These are phyloP conservation scores for Candida jianshihensis DNA, from an alignment of 805 yeast species.

Conservation along the genomic window DNA sequence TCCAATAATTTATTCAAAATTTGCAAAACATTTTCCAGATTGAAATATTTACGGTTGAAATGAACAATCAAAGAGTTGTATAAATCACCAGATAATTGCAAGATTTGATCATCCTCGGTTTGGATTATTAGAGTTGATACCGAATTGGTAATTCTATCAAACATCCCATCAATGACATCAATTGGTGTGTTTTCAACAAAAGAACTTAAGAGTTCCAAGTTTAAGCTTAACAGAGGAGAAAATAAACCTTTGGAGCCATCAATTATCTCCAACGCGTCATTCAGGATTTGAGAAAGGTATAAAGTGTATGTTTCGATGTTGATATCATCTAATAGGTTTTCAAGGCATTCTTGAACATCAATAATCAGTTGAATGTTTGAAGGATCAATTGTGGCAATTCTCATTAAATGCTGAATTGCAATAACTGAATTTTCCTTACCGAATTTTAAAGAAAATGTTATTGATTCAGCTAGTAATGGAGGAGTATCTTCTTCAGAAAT, in stretches of 20 bases:
- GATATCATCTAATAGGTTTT: constrained; percentile 45
- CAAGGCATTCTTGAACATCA: constrained; percentile 65
- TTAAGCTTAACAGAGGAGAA: constrained; percentile 51
- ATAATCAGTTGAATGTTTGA: constrained; percentile 63
- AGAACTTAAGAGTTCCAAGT: constrained; percentile 47
- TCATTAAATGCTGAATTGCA: constrained; percentile 44
- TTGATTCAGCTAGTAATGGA: constrained; percentile 61
- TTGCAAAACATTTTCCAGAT: constrained; percentile 37
- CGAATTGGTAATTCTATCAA: constrained; percentile 34
- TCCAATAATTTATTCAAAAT: constrained; percentile 65
- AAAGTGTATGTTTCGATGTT: constrained; percentile 36
- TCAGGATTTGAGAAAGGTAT: constrained; percentile 47
- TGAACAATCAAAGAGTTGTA: constrained; percentile 51
- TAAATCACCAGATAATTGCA: constrained; percentile 73
- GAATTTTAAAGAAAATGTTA: constrained; percentile 50
- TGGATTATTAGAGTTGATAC: constrained; percentile 25
- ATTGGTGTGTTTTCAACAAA: constrained; percentile 41
- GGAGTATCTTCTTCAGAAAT: constrained; percentile 73
- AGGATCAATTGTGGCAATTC: constrained; percentile 65
- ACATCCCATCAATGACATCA: constrained; percentile 21
- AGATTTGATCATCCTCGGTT: constrained; percentile 66
- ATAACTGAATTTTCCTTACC: constrained; percentile 21
- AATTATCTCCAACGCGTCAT: constrained; percentile 38
- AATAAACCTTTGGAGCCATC: constrained; percentile 34
- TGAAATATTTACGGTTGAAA: constrained; percentile 17